phyloP scores from a whole-genome alignment of 2,329 filamentous ascomycete species.

The Lojkania enalia region DNA sequence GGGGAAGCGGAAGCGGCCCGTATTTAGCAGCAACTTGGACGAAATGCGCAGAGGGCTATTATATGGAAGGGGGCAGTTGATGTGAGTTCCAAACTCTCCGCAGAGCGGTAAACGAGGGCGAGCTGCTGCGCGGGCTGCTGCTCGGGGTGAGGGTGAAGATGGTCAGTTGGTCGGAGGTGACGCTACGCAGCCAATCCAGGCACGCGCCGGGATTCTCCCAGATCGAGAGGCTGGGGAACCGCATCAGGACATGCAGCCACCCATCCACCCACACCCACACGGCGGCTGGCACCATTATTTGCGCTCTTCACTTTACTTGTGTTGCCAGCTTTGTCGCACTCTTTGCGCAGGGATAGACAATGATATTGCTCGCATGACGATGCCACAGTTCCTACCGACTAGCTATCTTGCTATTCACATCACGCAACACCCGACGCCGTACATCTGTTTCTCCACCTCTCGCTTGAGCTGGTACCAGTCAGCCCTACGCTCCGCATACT shows the following conservation, averaged over 20 bases:
- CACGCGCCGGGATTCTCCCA: slow-evolving; percentile 6
- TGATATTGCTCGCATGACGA: background rate
- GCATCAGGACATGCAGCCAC: slow-evolving; percentile 13
- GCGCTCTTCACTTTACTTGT: background rate
- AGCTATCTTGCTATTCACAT: slow-evolving; percentile 63
- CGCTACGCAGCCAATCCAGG: slow-evolving; percentile 13
- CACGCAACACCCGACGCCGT: slow-evolving; percentile 82
- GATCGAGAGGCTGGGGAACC: slow-evolving; percentile 30
- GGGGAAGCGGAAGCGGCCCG: slow-evolving; percentile 14
- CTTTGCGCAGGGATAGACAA: too few relatives aligned
- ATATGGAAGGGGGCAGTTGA: too few relatives aligned
- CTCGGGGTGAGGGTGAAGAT: background rate
- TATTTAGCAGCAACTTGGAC: slow-evolving; percentile 2
- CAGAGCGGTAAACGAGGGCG: background rate
- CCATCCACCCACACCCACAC: slow-evolving; percentile 3
- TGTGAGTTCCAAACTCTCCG: background rate
- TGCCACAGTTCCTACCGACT: background rate
- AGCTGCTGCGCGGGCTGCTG: background rate
- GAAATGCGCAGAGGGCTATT: background rate
- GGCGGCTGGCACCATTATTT: background rate
- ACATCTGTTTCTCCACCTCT: slow-evolving; percentile 95
- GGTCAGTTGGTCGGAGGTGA: background rate
- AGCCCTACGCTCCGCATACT: slow-evolving; percentile 89
- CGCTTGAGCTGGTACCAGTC: slow-evolving; percentile 93
- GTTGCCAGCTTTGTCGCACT: too few relatives aligned